Conservation (phyloP, 2,329 filamentous ascomycete species). For the Zelopaecilomyces penicillatus region DNA sequence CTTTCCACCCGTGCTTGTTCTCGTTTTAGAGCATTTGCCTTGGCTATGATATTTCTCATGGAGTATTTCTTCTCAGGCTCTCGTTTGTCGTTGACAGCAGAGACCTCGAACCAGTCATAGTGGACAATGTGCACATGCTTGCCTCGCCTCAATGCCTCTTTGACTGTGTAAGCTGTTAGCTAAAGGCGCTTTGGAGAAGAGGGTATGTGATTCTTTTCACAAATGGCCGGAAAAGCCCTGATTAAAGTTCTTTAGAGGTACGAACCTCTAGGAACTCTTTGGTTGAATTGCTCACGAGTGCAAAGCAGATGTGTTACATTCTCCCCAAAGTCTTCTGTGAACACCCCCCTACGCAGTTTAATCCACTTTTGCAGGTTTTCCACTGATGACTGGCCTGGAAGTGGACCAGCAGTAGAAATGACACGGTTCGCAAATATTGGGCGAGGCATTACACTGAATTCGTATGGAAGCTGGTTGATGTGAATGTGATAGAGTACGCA, state of each 20-base stretch:
- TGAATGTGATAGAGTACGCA: too few species aligned
- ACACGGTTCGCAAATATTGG: constrained; percentile 44
- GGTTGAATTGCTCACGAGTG: constrained; percentile 51
- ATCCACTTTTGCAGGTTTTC: constrained; percentile 61
- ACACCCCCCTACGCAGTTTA: constrained; percentile 50
- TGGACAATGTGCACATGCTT: constrained; percentile 34
- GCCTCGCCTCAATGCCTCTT: constrained; percentile 26
- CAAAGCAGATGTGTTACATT: constrained; percentile 67
- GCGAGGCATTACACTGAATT: constrained; percentile 18
- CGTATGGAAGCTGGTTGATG: not conserved
- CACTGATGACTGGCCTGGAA: constrained; percentile 39
- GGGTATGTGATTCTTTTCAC: not conserved
- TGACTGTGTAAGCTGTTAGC: constrained; percentile 21
- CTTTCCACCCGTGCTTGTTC: constrained; percentile 27
- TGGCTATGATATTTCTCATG: constrained; percentile 25
- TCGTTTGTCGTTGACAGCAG: constrained; percentile 23
- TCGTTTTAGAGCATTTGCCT: constrained; percentile 21
- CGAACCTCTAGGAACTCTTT: constrained; percentile 28
- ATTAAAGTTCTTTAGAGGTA: not conserved
- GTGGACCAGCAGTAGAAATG: constrained; percentile 51
- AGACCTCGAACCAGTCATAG: constrained; percentile 46
- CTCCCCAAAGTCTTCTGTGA: constrained; percentile 40
- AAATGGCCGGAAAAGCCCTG: too few species aligned
- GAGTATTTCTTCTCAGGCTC: constrained; percentile 31
- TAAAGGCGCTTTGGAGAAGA: too few species aligned